A percentile compares a stretch with the other conserved stretches of the same genome.
Evolutionary conservation across 2,329 filamentous ascomycete genomes (phyloP).

Genomic region (Colletotrichum simmondsii): DNA sequence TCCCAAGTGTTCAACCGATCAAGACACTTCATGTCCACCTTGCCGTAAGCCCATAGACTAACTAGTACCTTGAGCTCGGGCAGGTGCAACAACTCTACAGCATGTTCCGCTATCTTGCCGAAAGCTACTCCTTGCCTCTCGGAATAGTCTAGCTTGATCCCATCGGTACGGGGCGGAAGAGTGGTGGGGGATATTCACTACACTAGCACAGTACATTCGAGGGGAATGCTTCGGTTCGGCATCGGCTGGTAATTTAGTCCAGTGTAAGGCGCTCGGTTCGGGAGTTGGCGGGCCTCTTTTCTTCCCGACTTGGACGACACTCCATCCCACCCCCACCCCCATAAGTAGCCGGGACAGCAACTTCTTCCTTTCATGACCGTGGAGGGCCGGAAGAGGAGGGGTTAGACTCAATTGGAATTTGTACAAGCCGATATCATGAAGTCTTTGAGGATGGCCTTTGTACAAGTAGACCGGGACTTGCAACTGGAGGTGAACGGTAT

Average conservation of each 20-base stretch:
- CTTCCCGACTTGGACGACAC: neutral
- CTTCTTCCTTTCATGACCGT: neutral
- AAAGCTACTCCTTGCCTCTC: neutral
- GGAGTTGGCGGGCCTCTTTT: slow-evolving; percentile 2
- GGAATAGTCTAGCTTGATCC: neutral
- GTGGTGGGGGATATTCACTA: neutral
- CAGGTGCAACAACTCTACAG: neutral
- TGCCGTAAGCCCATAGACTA: neutral
- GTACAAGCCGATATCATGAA: too few relatives aligned
- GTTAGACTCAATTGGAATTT: neutral
- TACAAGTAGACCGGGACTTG: neutral
- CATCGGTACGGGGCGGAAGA: slow-evolving; percentile 3
- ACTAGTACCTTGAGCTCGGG: neutral
- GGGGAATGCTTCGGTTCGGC: slow-evolving; percentile 5
- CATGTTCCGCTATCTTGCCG: too few relatives aligned
- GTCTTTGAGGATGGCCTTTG: neutral
- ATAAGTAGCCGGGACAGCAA: neutral
- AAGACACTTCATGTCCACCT: neutral
- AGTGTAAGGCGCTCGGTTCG: neutral
- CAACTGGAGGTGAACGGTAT: neutral
- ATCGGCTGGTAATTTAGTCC: neutral
- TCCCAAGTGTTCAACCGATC: neutral
- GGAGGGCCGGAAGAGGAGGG: neutral
- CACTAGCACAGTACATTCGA: neutral
- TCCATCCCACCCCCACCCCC: neutral